A percentile compares a stretch with the other conserved stretches of the same genome.
Conservation (phyloP, 2,329 filamentous ascomycete genomes). For the Botrytis deweyae region DNA sequence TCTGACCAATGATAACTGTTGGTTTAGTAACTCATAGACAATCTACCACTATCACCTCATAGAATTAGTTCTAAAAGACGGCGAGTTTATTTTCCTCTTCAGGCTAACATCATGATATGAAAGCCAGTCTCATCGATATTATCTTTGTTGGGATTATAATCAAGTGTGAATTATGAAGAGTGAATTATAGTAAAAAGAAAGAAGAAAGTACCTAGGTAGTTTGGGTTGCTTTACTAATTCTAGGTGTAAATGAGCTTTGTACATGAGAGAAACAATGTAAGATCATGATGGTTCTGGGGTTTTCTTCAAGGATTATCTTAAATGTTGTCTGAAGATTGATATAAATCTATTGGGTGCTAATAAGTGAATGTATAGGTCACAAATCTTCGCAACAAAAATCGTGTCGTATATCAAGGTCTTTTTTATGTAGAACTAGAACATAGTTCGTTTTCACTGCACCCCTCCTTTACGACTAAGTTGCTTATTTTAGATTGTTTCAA, state of each 20-base stretch:
- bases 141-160: no score
- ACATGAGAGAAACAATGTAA: background rate
- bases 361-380: background rate
- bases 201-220: no score
- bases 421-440: background rate
- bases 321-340: background rate
- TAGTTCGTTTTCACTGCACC: background rate
- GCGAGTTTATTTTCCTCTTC: background rate
- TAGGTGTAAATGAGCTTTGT: background rate
- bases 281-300: accelerated
- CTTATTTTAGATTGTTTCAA: background rate
- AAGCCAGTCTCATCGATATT: no score
- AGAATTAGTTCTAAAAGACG: background rate
- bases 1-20: background rate
- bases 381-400: background rate
- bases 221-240: background rate
- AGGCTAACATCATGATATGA: no score
- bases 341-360: background rate
- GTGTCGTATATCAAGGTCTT: background rate
- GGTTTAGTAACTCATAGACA: background rate
- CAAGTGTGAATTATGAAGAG: no score
- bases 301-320: no score
- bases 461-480: background rate
- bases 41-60: background rate
- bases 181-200: no score